phyloP scores from a whole-genome alignment of 139 green algal genomes.

The Yamagishiella unicocca region DNA sequence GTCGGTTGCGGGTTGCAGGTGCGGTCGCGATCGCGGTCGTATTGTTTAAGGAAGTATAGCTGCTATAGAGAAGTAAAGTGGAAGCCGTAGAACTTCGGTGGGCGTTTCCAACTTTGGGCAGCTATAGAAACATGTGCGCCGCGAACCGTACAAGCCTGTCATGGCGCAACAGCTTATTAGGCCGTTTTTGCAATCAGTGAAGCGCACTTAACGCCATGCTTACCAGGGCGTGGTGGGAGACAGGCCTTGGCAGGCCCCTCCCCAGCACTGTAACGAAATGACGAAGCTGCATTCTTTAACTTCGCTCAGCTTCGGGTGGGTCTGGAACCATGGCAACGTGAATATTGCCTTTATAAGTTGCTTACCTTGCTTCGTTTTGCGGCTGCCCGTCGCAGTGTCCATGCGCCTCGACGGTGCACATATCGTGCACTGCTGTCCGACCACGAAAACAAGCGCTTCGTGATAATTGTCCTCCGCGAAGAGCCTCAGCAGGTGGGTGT shows the following conservation, averaged over 20 bases:
- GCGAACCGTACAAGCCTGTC: no score
- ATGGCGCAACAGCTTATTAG: no score
- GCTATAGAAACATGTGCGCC: no score
- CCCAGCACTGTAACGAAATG: background rate
- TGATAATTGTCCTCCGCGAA: constrained; percentile 20
- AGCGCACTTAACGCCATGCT: background rate
- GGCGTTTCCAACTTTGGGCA: no score
- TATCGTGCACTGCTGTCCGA: constrained; percentile 23
- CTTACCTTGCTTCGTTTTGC: background rate
- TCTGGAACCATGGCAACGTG: no score
- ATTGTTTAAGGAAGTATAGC: no score
- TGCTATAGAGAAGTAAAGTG: no score
- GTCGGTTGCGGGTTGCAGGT: no score
- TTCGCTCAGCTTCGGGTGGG: constrained; percentile 20
- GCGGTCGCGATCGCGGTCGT: no score
- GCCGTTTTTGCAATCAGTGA: no score
- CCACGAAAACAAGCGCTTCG: constrained; percentile 35
- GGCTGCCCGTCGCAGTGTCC: background rate
- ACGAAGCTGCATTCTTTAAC: constrained; percentile 20
- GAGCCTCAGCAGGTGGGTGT: background rate
- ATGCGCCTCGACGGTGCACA: background rate
- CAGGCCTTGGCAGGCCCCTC: background rate
- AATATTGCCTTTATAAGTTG: no score
- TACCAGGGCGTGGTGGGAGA: background rate
- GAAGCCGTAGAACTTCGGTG: no score